Conservation (phyloP, 2,329 filamentous ascomycete species). For the Aaosphaeria arxii region DNA sequence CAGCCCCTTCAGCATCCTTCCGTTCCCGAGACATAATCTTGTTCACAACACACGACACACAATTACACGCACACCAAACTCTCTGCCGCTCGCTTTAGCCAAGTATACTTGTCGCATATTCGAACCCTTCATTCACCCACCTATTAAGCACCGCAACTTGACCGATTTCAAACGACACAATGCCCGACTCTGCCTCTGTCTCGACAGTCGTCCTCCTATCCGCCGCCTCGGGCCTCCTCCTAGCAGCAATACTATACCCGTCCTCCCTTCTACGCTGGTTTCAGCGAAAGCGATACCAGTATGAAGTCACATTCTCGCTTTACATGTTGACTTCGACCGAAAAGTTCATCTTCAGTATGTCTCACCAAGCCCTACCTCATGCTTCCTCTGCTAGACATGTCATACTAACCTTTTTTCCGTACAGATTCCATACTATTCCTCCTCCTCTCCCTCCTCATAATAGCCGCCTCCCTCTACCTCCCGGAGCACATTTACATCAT, state of each 20-base stretch:
- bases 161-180: conserved; percentile 3
- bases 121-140: background rate
- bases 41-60: background rate
- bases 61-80: background rate
- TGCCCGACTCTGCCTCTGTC: conserved; percentile 35
- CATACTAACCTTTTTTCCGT: conserved; percentile 42
- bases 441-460: conserved; percentile 78
- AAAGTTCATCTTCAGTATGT: conserved; percentile 94
- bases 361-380: conserved; percentile 1
- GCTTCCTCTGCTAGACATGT: background rate
- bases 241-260: conserved; percentile 47
- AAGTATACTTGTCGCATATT: background rate
- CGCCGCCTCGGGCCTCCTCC: conserved; percentile 38
- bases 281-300: conserved; percentile 93
- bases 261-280: conserved; percentile 74
- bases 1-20: background rate
- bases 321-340: conserved; percentile 98
- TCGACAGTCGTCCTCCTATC: conserved; percentile 34
- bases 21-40: too few relatives aligned
- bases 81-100: background rate
- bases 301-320: conserved; percentile 92
- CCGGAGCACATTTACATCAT: conserved; percentile 86
- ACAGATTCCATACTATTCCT: conserved; percentile 93
- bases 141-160: background rate
- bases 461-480: conserved; percentile 87